phyloP scores from a whole-genome alignment of 129 eudicot species.

The Centaurea solstitialis region DNA sequence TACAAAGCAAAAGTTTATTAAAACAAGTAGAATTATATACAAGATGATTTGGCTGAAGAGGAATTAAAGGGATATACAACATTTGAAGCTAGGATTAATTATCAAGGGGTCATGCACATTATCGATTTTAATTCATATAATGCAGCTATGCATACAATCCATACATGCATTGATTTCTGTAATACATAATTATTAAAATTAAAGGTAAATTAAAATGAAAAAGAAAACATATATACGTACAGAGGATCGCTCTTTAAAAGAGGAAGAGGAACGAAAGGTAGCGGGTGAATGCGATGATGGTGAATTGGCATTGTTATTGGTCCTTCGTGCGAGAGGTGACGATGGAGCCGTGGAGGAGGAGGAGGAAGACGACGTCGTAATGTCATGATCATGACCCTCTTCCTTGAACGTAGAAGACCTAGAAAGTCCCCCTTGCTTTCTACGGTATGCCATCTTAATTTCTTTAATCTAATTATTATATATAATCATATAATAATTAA shows the following conservation, averaged over 20 bases:
- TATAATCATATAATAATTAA: background rate
- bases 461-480: background rate
- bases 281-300: background rate
- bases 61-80: no score
- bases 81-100: no score
- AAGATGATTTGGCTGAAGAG: no score
- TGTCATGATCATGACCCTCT: conserved; percentile 31
- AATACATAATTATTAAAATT: background rate
- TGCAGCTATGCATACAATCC: no score
- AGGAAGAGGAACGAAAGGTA: conserved; percentile 40
- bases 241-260: conserved; percentile 39
- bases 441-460: conserved; percentile 61
- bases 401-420: conserved; percentile 66
- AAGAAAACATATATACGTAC: background rate
- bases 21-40: no score
- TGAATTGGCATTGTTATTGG: background rate
- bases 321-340: conserved; percentile 1
- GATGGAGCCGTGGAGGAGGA: conserved; percentile 14
- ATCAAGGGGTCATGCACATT: no score
- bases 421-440: conserved; percentile 54
- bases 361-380: conserved; percentile 12
- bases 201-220: background rate
- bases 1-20: no score
- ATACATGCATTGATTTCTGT: background rate
- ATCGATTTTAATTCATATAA: no score